Base-by-base conservation (phyloP, 179 eudicot species). In the Carnegiea gigantea region DNA sequence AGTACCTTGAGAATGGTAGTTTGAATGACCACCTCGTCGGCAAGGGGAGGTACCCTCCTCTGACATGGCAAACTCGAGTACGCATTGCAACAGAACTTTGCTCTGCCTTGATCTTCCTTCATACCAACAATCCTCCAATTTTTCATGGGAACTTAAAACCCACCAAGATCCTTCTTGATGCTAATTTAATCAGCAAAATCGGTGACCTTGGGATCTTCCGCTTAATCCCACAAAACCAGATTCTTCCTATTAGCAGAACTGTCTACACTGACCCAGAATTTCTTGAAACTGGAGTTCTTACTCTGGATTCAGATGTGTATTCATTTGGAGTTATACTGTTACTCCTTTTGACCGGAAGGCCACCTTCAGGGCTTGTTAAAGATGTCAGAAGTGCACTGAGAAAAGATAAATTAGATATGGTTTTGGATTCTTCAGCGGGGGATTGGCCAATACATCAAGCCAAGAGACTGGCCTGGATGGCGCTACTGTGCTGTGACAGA, bases 361-460 rank as follows among this genome's bases (percentile, higher is more conserved):
- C 90, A 18, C 89, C 90, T 65, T 78, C 84, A 15, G 88, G 86
- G 79, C 74, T 89, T 72, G 80, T 88, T 70, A 85, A 86, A 74
- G 92, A 90, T 79, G 92, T 92, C 43, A 86, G 86, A 73, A 85
- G 85, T 70, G 98, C 97, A 7, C 51, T 93, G 10, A 84, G 89
- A 65, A 82, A 77, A 15, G 91, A 84, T 46, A 83, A 83, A 18
- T 82, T 93, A 57, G 84, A 62, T 54, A 75, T 84, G 11, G 79
- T 95, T 5, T 85, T 93, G 88, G 98, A 95, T 84, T 43, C 38
- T 53, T 86, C 90, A 64, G 98, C 94, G 77, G 98, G 98, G 54
- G 86, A 91, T 8, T 95, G 98, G 98, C 95, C 98, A 2, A 26
- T 88, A 67, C 83, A 81, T 80, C 83, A 78, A 78, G 92, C 92